Evolutionary conservation across 768 basidiomycete species (phyloP), one percentile per base, ranked within the genome.

Genomic region (Leccinum longicurvipes): DNA sequence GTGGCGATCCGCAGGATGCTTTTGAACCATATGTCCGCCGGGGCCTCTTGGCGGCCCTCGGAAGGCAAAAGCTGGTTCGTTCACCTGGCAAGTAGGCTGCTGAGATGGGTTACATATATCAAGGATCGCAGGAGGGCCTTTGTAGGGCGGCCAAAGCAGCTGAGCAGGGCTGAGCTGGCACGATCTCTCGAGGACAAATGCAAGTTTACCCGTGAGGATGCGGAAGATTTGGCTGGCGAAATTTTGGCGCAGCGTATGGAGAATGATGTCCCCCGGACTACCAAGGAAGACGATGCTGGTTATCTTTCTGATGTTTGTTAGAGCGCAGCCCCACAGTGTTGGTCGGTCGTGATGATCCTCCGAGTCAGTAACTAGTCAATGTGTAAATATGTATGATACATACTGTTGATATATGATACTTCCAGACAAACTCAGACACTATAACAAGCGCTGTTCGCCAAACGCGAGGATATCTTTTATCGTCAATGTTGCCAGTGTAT

Each of bases 21-120:
- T 10, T 53, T 61, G 28, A 25, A 45, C 10, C 60, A 69, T 31
- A 50, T 62, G 46, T 58, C 63, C 27, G 3, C 60, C 21, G 7
- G 23, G 44, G 3, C 21, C 2, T 67, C 67, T 8, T 70, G 68
- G 67, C 51, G 59, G 19, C 36, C 36, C n/a, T 55, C 57, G 1
- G 67, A 63, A 29, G 57, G 25, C 6, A 50, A 28, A 8, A n/a
- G 50, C 10, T 68, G 67, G 67, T 67, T 68, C 11, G 17, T 60
- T 27, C 53, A 64, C 27, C 42, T 65, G 15, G 65, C 68, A 1
- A 52, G 63, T 6, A 57, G 50, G 53, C 12, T 68, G 48, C 34
- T 64, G 58, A 51, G n/a, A 29, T 67, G 58, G 66, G 53, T 64
- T 5, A 51, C 25, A 6, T 51, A 51, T 44, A 10, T 58, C 29